Evolutionary conservation across 1,284 basidiomycete genomes (phyloP).

Genomic region (Fomitopsis palustris): DNA sequence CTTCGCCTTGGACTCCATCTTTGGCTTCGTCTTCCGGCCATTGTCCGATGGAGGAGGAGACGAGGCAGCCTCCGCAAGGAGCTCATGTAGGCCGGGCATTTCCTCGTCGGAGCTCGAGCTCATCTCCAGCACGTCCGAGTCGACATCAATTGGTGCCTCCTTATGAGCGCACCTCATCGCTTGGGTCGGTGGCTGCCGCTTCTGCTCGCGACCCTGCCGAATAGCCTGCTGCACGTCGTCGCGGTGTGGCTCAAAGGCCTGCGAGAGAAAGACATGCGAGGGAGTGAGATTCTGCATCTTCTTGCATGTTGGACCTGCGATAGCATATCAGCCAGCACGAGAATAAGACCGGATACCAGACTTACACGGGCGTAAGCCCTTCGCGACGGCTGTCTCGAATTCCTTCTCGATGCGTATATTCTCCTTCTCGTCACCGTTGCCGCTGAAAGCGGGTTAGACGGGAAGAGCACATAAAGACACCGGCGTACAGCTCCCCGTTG

Average conservation of each 20-base stretch:
- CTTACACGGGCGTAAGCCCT: constrained; percentile 57
- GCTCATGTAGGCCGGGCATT: constrained; percentile 39
- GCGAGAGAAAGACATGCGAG: constrained; percentile 46
- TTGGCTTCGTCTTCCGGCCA: neutral
- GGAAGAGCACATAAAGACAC: neutral
- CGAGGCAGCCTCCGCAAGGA: constrained; percentile 20
- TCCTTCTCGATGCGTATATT: constrained; percentile 51
- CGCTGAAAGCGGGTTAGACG: constrained; percentile 30
- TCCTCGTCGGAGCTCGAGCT: constrained; percentile 37
- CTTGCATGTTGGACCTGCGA: constrained; percentile 53
- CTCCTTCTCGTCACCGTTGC: constrained; percentile 49
- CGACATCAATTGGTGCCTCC: constrained; percentile 6
- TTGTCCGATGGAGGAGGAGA: neutral
- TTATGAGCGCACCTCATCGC: neutral
- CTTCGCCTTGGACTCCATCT: constrained; percentile 4
- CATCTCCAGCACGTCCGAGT: constrained; percentile 21
- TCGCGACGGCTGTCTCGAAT: constrained; percentile 51
- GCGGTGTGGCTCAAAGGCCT: constrained; percentile 51
- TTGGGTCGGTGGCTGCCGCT: constrained; percentile 6
- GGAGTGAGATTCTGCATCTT: constrained; percentile 50
- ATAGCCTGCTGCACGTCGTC: constrained; percentile 27
- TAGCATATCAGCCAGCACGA: neutral
- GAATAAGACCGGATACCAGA: constrained; percentile 3
- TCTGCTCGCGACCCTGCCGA: constrained; percentile 14
- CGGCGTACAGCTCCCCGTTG: constrained; percentile 53